phyloP scores from a whole-genome alignment of 352 stramenopile species.

The Globisporangium apiculatum region DNA sequence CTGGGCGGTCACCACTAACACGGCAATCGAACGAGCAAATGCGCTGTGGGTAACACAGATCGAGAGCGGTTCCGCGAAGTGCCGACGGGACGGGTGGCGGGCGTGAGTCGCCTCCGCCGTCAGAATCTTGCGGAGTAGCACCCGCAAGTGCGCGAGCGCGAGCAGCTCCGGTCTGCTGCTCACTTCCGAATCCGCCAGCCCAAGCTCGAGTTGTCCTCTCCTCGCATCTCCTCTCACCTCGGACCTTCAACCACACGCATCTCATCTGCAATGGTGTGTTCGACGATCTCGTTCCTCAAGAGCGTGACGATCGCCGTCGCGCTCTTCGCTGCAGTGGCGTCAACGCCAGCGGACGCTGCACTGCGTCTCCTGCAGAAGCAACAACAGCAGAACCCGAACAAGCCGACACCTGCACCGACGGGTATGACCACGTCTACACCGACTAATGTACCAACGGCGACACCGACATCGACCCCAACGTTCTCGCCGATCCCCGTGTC shows the following conservation, averaged over 20 bases:
- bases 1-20: too few relatives aligned
- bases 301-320: neutral
- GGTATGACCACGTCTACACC: too few relatives aligned
- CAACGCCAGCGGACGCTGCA: neutral
- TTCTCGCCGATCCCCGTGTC: slow-evolving; percentile 1
- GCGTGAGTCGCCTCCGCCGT: neutral
- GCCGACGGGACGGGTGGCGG: too few relatives aligned
- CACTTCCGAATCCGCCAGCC: neutral
- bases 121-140: too few relatives aligned
- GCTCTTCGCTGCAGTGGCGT: neutral
- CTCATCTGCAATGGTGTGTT: neutral
- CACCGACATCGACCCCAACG: neutral
- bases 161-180: too few relatives aligned
- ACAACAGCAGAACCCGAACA: neutral
- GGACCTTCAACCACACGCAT: too few relatives aligned
- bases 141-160: too few relatives aligned
- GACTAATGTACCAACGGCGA: too few relatives aligned
- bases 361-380: slow-evolving; percentile 1
- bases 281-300: slow-evolving; percentile 3
- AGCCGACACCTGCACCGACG: neutral
- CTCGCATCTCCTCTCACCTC: too few relatives aligned
- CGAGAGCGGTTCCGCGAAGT: too few relatives aligned
- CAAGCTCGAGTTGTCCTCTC: neutral
- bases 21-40: too few relatives aligned
- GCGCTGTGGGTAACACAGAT: too few relatives aligned